Conservation (phyloP, 73 alveolate species). For the Paramecium octaurelia region DNA sequence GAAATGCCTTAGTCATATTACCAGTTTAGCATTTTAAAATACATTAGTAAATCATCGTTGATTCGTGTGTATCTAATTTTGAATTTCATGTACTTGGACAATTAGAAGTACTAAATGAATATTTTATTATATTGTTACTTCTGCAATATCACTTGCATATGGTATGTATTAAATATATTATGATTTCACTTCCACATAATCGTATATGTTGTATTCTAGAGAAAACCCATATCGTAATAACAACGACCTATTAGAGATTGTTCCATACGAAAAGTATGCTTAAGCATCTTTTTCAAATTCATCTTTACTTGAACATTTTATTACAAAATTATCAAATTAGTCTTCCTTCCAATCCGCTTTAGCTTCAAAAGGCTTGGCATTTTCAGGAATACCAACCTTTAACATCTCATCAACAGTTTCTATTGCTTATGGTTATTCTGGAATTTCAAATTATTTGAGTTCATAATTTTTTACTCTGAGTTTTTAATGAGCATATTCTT, state of each 20-base stretch:
- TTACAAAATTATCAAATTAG: constrained; percentile 47
- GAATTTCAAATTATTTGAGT: background rate
- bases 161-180: background rate
- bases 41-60: background rate
- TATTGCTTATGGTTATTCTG: background rate
- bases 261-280: constrained; percentile 56
- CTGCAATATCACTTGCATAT: constrained; percentile 28
- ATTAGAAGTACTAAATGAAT: constrained; percentile 2
- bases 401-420: constrained; percentile 5
- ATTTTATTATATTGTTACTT: background rate
- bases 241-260: constrained; percentile 39
- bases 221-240: constrained; percentile 52
- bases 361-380: background rate
- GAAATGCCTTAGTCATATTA: background rate
- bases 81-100: constrained; percentile 10
- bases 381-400: background rate
- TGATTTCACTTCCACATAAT: constrained; percentile 37
- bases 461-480: background rate
- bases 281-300: constrained; percentile 55
- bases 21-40: background rate
- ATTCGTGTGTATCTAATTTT: background rate
- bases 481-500: background rate
- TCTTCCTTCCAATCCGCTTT: constrained; percentile 48
- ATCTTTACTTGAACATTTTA: constrained; percentile 26
- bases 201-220: constrained; percentile 47